Base-by-base conservation (phyloP, 768 basidiomycete species). In the Leccinum aurantiacum region DNA sequence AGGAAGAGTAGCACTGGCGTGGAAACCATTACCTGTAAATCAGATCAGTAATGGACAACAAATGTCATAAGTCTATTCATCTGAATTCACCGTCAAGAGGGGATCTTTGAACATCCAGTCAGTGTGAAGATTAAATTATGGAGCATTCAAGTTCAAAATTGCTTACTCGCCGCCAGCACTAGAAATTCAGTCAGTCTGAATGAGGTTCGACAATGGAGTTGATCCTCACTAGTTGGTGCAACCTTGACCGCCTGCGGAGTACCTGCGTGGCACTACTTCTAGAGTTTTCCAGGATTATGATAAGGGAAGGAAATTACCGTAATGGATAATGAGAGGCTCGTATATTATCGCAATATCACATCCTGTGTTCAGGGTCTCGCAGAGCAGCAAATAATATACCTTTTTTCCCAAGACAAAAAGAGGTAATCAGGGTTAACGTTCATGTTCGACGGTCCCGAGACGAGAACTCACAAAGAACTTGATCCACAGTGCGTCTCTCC, bases 311-410 rank as follows among this genome's bases (percentile, higher is more conserved):
- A 22, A 11, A 46, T 44, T 60, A 82, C 83, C 80, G 44, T 82
- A 84, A 59, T 78, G 71, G 11, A 69, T 67, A 37, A 84, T 77
- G 31, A 84, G 73, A 6, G 81, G 76, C 11, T 78, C 69, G 58
- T 84, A 85, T 17, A 84, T 61, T 62, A 81, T 80, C 2, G 75
- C 63, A 19, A 78, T 69, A 35, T 80, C 77, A 61, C 81, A 83
- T 5, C 70, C 65, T 3, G 78, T 75, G 61, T 82, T 83, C 29
- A 79, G 62, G 0, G 81, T 82, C 67, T 85, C 83, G 46, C 77
- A 79, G 6, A 80, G n/a, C 52, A 83, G 75, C 3, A 84, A 69
- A 27, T 78, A 57, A 44, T 63, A 54, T 44, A 82, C 78, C 80
- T 84, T 58, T 22, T 22, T 11, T 8, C 44, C 44, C 19, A 19